Base-by-base conservation (phyloP, 257 asterid species). In the Eucommia ulmoides region DNA sequence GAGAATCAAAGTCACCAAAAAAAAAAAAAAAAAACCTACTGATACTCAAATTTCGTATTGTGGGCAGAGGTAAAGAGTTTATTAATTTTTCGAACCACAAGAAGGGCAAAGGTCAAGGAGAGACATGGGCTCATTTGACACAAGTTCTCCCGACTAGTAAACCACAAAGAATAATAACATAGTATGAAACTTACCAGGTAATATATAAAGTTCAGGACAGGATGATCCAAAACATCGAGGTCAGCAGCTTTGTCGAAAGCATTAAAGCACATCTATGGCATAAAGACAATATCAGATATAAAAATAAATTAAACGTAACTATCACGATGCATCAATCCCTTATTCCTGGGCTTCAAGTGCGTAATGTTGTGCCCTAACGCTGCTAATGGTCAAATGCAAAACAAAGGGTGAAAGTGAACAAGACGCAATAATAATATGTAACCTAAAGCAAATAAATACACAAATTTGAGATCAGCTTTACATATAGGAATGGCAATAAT, bases 201-300 rank as follows among this genome's bases (percentile, higher is more conserved):
- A 66, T 89, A 89, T 11, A 77, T 66, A 22, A 85, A 68, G 69
- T 82, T 89, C 61, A 89, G 52, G 49, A 80, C 68, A 42, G 96
- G 96, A 68, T 89, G 94, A 59, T 85, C 73, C 71, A 85, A 68
- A 72, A 89, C 86, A 69, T 89, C 94, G 25, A 89, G 86, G 72
- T 89, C 88, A 20, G 96, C 96, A 56, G 83, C 91, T 41, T 75
- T 67, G 33, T 89, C 86, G 58, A 89, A 83, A 45, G 98, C 88
- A 74, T 78, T 75, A 47, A 89, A 82, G 62, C 98, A 89, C 81
- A 72, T 75, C 98, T 89, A 75, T 7, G 55, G 19, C 7, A 21
- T 17, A 55, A 51, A 11, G 4, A 54, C 50, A 60, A 4, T 35
- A 35, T 35, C 11, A 6, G 26, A 54, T 62, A 35, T 33, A 64